Evolutionary conservation across 2,329 filamentous ascomycete genomes (phyloP), one percentile per base, ranked within the genome.

Genomic region (Thyridium curvatum): DNA sequence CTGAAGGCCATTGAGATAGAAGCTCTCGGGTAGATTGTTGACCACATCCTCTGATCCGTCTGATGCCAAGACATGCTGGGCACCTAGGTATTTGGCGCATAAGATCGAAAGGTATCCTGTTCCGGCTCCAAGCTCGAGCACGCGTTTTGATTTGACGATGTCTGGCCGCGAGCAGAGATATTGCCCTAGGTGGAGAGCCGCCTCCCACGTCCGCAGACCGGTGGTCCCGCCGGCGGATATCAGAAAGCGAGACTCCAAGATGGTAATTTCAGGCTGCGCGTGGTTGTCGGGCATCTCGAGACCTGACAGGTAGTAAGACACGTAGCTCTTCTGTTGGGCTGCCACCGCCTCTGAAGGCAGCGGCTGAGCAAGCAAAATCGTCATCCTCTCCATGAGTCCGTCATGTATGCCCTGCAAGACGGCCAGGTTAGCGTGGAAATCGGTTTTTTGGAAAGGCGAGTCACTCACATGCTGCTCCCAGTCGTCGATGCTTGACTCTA

Each of bases 391-490:
- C 74, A 91, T 86, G 52, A 96, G 74, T 59, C 83, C 72, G 61
- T 94, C 86, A 45, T 84, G 88, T 34, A 95, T 81, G 59, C 84
- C 88, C 90, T 96, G 63, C 18, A 14, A 14, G 37, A 17, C 12
- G 18, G 29, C 32, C 17, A 18, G n/a, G 5, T 15, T 39, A 34
- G 37, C 13, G 16, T 34, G 43, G 29, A 28, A 36, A 8, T 38
- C 33, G n/a, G 18, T 39, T 21, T 26, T 21, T n/a, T n/a, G n/a
- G 17, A 46, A 33, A 21, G 32, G 29, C 9, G 31, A 28, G 16
- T 8, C 37, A 68, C 85, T 69, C 83, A 94, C 90, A 82, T 94
- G 79, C 71, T 86, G 72, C 50, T 95, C 86, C 61, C 88, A 90
- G 58, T 95, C 80, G 41, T 77, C 71, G 35, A 94, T 87, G 28